A percentile compares a stretch with the other conserved stretches of the same genome.
These are phyloP conservation scores for Beauveria asiatica DNA, from an alignment of 2,329 filamentous ascomycete genomes.

Conservation along the genomic window DNA sequence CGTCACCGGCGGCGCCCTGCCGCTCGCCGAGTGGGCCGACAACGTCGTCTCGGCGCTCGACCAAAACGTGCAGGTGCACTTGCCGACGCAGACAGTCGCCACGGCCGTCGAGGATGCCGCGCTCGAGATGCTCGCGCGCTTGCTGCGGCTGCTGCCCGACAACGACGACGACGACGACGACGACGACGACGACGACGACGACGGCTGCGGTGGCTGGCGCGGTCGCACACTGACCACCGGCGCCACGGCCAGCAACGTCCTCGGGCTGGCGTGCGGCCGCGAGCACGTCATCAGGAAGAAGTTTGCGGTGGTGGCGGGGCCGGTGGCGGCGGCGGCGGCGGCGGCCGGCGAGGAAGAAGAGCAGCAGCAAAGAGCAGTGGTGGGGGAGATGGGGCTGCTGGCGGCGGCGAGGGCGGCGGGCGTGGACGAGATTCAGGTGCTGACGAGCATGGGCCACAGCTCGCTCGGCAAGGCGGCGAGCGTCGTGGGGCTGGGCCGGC, in stretches of 20 bases:
- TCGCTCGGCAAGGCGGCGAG: slow-evolving; percentile 78
- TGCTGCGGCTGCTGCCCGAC: slow-evolving; percentile 45
- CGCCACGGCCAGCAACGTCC: slow-evolving; percentile 70
- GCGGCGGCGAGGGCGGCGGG: slow-evolving; percentile 56
- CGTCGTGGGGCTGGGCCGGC: slow-evolving; percentile 68
- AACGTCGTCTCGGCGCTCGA: slow-evolving; percentile 74
- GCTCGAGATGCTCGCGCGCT: slow-evolving; percentile 56
- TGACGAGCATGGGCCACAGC: slow-evolving; percentile 78
- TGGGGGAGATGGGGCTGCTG: slow-evolving; percentile 63
- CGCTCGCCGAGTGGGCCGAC: slow-evolving; percentile 73
- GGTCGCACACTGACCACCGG: slow-evolving; percentile 49
- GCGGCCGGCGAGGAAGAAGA: slow-evolving; percentile 24
- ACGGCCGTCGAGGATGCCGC: slow-evolving; percentile 71
- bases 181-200: slow-evolving; percentile 20
- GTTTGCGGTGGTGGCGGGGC: slow-evolving; percentile 19
- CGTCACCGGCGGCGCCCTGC: slow-evolving; percentile 73
- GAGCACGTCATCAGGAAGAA: slow-evolving; percentile 50
- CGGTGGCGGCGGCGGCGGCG: slow-evolving; percentile 39
- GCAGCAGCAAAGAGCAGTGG: too few relatives aligned
- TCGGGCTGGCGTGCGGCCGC: slow-evolving; percentile 59
- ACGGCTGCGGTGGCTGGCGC: slow-evolving; percentile 35
- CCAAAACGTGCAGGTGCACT: slow-evolving; percentile 77
- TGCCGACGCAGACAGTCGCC: slow-evolving; percentile 64
- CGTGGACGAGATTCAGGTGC: slow-evolving; percentile 60
- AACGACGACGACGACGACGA: too few relatives aligned